Evolutionary conservation across 164 flowering plant species (phyloP).

Genomic region (Vitis vinifera): ASM3070453v1 NC_081806.1:18668501-18669000

Average conservation of each 20-base stretch:
- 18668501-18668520: conserved; percentile 37
- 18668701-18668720: conserved; percentile 51
- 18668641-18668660: conserved; percentile 36
- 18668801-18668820: conserved; percentile 53
- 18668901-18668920: conserved; percentile 42
- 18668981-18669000: conserved; percentile 31
- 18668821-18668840: conserved; percentile 42
- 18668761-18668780: conserved; percentile 35
- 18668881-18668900: conserved; percentile 46
- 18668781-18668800: conserved; percentile 35
- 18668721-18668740: conserved; percentile 39
- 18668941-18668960: conserved; percentile 17
- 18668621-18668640: conserved; percentile 38
- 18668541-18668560: conserved; percentile 29
- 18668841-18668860: conserved; percentile 35
- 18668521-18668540: conserved; percentile 40
- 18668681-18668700: conserved; percentile 53
- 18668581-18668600: conserved; percentile 46
- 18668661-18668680: conserved; percentile 44
- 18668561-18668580: conserved; percentile 43
- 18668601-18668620: conserved; percentile 53
- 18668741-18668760: conserved; percentile 42
- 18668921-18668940: conserved; percentile 41
- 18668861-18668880: conserved; percentile 38
- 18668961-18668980: conserved; percentile 28